Conservation (phyloP, 1,284 basidiomycete genomes). For the Peniophora sp. region DNA sequence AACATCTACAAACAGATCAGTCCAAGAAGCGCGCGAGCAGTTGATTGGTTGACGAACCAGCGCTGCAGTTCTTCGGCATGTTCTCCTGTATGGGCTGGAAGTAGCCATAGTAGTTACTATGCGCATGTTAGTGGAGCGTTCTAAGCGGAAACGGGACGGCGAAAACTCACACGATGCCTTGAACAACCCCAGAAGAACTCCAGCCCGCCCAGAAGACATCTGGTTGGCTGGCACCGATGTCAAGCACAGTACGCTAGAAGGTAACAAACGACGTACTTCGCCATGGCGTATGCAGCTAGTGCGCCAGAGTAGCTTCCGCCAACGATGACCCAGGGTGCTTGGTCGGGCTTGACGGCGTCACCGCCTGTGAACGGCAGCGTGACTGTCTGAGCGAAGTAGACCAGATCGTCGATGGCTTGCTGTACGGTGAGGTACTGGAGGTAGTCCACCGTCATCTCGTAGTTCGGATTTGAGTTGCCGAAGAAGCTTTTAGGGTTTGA, state of each 20-base stretch:
- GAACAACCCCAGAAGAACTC: slow-evolving; percentile 63
- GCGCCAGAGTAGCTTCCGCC: slow-evolving; percentile 72
- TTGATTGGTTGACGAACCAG: slow-evolving; percentile 33
- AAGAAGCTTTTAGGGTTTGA: slow-evolving; percentile 28
- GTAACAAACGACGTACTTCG: slow-evolving; percentile 37
- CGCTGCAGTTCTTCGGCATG: slow-evolving; percentile 68
- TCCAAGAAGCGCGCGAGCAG: too few species aligned
- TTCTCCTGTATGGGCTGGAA: slow-evolving; percentile 61
- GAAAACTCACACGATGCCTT: slow-evolving; percentile 48
- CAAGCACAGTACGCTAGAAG: not conserved
- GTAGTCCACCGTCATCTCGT: slow-evolving; percentile 52
- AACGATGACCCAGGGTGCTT: slow-evolving; percentile 59
- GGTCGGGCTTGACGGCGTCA: slow-evolving; percentile 43
- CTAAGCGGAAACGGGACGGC: not conserved
- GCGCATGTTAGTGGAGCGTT: not conserved
- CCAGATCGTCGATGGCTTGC: slow-evolving; percentile 66
- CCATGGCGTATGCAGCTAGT: slow-evolving; percentile 64
- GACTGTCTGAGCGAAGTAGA: slow-evolving; percentile 62
- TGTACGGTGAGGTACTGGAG: slow-evolving; percentile 56
- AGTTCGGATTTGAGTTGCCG: slow-evolving; percentile 47
- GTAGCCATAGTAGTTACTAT: slow-evolving; percentile 62
- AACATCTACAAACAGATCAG: too few species aligned
- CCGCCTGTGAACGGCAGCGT: slow-evolving; percentile 61
- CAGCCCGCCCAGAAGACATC: slow-evolving; percentile 61
- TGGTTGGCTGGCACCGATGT: slow-evolving; percentile 40